Evolutionary conservation across 2,329 filamentous ascomycete species (phyloP).

Genomic region (Claviceps citrina): DNA sequence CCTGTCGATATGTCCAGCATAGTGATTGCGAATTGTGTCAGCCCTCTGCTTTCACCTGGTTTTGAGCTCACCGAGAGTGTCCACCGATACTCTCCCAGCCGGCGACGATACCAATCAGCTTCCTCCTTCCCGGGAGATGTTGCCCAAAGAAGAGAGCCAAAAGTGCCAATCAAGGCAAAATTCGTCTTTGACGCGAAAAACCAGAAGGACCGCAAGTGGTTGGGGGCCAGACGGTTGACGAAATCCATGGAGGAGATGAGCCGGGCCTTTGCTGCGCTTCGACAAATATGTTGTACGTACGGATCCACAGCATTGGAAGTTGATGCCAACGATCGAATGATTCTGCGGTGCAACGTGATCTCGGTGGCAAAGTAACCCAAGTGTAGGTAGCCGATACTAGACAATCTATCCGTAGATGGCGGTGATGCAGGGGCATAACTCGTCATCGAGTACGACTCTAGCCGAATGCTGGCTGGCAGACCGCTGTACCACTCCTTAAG

Average conservation of each 20-base stretch:
- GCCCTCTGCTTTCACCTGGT: constrained; percentile 40
- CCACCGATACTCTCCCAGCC: constrained; percentile 85
- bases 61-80: constrained; percentile 76
- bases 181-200: constrained; percentile 78
- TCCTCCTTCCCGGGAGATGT: constrained; percentile 79
- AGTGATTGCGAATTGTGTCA: constrained; percentile 59
- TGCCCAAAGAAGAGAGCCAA: constrained; percentile 78
- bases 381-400: constrained; percentile 63
- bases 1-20: constrained; percentile 61
- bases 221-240: constrained; percentile 76
- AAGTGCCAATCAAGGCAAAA: constrained; percentile 88
- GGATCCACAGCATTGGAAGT: constrained; percentile 41
- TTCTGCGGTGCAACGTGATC: constrained; percentile 81
- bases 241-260: constrained; percentile 96
- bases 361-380: constrained; percentile 88
- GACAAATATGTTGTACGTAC: constrained; percentile 83
- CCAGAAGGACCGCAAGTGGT: constrained; percentile 85
- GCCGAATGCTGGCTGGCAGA: constrained; percentile 46
- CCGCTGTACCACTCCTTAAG: constrained; percentile 69
- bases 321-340: constrained; percentile 60
- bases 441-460: constrained; percentile 40
- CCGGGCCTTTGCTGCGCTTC: constrained; percentile 82
- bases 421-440: constrained; percentile 8
- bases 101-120: constrained; percentile 76
- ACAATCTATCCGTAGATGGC: constrained; percentile 30